Evolutionary conservation across 2,329 filamentous ascomycete species (phyloP).

Genomic region (Parascedosporium putredinis): DNA sequence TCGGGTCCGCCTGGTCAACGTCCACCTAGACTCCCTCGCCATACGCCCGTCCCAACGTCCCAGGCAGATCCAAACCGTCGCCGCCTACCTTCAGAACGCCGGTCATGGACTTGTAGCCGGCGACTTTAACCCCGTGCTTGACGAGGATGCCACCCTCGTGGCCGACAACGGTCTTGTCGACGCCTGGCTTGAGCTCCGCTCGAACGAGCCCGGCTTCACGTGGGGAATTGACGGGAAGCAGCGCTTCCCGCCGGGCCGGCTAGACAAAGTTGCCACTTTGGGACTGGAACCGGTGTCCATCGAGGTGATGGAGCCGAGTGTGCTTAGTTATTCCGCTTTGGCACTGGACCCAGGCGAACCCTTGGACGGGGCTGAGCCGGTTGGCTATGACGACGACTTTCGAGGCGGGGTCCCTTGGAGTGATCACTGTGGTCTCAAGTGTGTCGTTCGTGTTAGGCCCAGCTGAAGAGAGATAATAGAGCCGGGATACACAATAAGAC

Average conservation of each 20-base stretch:
- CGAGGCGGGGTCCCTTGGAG: not conserved
- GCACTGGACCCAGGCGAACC: not conserved
- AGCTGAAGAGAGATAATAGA: not conserved
- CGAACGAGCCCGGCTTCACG: conserved; percentile 22
- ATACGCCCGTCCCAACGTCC: conserved; percentile 20
- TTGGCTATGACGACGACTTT: not conserved
- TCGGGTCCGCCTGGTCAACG: conserved; percentile 23
- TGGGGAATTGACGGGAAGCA: conserved; percentile 25
- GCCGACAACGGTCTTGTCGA: conserved; percentile 22
- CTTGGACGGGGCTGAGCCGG: not conserved
- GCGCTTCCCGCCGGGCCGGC: conserved; percentile 20
- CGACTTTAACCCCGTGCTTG: conserved; percentile 28
- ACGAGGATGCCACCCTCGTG: conserved; percentile 22
- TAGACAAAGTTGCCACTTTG: conserved; percentile 26
- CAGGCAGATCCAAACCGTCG: conserved; percentile 18
- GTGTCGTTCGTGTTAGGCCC: not conserved
- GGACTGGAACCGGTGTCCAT: conserved; percentile 15
- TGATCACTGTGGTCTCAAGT: not conserved
- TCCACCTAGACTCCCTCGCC: conserved; percentile 26
- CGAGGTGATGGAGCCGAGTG: conserved; percentile 12
- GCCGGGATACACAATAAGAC: too few relatives aligned
- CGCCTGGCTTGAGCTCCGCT: conserved; percentile 21
- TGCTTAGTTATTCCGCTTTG: not conserved
- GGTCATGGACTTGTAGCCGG: conserved; percentile 25
- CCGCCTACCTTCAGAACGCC: conserved; percentile 16